Percentiles rank a stretch among this genome's conserved stretches.
These are phyloP conservation scores for Coffea humblotiana DNA, from an alignment of 305 asterid species.

Conservation along the genomic window DNA sequence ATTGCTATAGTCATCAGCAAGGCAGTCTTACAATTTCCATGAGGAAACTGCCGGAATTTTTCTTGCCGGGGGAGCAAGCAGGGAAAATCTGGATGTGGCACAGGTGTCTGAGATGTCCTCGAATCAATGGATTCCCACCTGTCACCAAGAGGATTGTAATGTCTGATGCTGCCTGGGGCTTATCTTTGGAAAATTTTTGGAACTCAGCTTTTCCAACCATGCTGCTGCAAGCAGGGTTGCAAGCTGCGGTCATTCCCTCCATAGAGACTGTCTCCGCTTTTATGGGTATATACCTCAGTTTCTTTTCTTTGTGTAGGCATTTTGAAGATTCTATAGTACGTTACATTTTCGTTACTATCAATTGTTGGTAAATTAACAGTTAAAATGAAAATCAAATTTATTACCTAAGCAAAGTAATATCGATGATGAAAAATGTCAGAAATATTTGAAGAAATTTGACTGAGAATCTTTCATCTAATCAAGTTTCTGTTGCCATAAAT, in stretches of 20 bases:
- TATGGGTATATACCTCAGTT: constrained; percentile 56
- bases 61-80: constrained; percentile 68
- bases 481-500: background rate
- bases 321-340: background rate
- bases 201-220: constrained; percentile 88
- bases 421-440: background rate
- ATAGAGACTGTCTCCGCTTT: constrained; percentile 83
- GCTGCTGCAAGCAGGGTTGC: constrained; percentile 93
- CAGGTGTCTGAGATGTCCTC: constrained; percentile 77
- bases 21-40: constrained; percentile 84
- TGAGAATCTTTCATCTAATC: background rate
- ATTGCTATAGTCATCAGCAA: constrained; percentile 79
- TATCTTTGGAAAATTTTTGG: constrained; percentile 82
- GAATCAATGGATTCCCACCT: constrained; percentile 69
- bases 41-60: constrained; percentile 47
- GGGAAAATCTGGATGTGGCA: constrained; percentile 96
- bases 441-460: constrained; percentile 1
- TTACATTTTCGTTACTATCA: background rate
- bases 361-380: background rate
- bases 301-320: background rate
- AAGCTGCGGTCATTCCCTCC: constrained; percentile 85
- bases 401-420: background rate
- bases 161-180: constrained; percentile 90
- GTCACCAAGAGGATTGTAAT: constrained; percentile 71
- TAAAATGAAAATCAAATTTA: background rate